phyloP scores from a whole-genome alignment of 2,329 filamentous ascomycete genomes.

The Apiospora hydei region DNA sequence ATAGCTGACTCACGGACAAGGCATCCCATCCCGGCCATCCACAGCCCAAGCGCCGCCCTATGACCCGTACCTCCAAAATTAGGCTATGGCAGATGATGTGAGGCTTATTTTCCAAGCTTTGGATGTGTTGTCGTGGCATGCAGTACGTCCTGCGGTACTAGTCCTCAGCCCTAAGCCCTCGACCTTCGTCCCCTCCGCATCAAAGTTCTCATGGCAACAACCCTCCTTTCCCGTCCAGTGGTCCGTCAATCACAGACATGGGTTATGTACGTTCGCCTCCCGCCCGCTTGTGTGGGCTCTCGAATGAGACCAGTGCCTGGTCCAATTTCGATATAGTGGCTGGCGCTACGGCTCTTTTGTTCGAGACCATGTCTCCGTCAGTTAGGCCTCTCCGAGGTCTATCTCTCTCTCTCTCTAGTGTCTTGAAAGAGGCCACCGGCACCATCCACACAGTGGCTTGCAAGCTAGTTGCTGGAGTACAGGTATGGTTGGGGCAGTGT shows the following conservation, averaged over 20 bases:
- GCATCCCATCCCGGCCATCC: not conserved
- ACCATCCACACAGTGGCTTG: too few relatives aligned
- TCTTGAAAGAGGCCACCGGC: too few relatives aligned
- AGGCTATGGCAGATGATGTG: not conserved
- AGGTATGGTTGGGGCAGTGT: too few relatives aligned
- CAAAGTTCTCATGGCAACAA: too few relatives aligned
- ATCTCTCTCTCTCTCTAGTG: too few relatives aligned
- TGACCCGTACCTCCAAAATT: not conserved
- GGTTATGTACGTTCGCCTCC: not conserved
- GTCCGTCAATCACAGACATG: not conserved
- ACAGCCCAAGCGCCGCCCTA: not conserved
- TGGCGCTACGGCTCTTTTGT: too few relatives aligned
- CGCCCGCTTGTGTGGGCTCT: not conserved
- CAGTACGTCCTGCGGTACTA: too few relatives aligned
- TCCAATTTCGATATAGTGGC: too few relatives aligned
- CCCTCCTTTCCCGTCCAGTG: not conserved
- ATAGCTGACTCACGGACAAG: not conserved
- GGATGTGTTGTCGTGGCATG: not conserved
- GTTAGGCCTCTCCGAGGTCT: too few relatives aligned
- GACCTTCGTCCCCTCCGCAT: not conserved
- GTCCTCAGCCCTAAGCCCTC: conserved; percentile 5
- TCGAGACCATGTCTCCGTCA: too few relatives aligned
- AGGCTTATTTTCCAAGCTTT: not conserved
- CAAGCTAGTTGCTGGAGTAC: too few relatives aligned
- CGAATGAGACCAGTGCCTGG: too few relatives aligned